A percentile compares a stretch with the other conserved stretches of the same genome.
phyloP scores from a whole-genome alignment of 305 asterid species.

The Fraxinus angustifolia region DNA sequence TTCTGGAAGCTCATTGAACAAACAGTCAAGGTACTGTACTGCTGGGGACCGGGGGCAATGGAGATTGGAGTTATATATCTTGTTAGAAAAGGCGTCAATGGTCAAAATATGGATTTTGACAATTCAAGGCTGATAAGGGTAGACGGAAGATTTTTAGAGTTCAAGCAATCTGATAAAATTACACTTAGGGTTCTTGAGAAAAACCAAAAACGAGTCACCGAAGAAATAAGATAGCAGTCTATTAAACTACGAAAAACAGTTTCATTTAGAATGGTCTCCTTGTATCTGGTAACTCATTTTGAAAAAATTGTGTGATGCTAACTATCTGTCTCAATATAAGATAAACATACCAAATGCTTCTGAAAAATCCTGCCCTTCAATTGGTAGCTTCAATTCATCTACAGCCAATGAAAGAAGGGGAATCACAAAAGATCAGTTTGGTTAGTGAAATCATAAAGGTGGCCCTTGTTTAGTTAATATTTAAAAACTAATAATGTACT shows the following conservation, averaged over 20 bases:
- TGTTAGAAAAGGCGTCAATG: not conserved
- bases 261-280: not conserved
- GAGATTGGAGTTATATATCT: not conserved
- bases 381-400: constrained; percentile 39
- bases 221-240: not conserved
- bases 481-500: not conserved
- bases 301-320: not conserved
- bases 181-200: not conserved
- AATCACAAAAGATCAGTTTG: not conserved
- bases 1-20: not conserved
- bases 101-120: not conserved
- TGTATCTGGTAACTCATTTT: not conserved
- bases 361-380: constrained; percentile 30
- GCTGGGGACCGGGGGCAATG: not conserved
- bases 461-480: not conserved
- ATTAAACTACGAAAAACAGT: not conserved
- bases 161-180: not conserved
- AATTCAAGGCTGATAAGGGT: not conserved
- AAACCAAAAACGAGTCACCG: not conserved
- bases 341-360: constrained; percentile 37
- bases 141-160: not conserved
- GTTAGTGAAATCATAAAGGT: not conserved
- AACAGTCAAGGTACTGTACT: not conserved
- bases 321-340: not conserved
- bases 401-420: not conserved